Conservation (phyloP, 768 basidiomycete genomes). For the Lepiota venenata region DNA sequence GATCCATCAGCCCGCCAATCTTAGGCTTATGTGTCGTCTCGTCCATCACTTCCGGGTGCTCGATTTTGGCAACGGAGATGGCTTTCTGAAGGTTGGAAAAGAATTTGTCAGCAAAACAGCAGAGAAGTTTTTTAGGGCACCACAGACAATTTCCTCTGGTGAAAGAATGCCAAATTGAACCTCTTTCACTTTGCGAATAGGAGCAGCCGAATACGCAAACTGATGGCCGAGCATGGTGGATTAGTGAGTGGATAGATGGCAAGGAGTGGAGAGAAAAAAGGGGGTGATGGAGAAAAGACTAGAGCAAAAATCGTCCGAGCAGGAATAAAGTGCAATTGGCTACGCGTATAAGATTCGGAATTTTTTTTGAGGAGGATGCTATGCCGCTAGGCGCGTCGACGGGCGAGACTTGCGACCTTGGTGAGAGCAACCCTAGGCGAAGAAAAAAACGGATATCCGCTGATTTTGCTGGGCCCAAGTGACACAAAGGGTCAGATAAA, state of each 20-base stretch:
- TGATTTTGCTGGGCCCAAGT: slow-evolving; percentile 17
- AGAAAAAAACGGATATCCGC: slow-evolving; percentile 24
- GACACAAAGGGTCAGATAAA: slow-evolving; percentile 15
- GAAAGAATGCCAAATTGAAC: slow-evolving; percentile 99
- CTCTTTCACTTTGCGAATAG: slow-evolving; percentile 93
- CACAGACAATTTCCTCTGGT: slow-evolving; percentile 94
- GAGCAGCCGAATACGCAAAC: slow-evolving; percentile 91
- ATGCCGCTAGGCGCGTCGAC: slow-evolving; percentile 27
- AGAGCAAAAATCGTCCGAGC: slow-evolving; percentile 24
- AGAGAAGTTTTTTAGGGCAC: slow-evolving; percentile 7
- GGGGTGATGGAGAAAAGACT: slow-evolving; percentile 16
- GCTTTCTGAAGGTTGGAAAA: slow-evolving; percentile 72
- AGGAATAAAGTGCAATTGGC: slow-evolving; percentile 24
- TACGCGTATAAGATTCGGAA: slow-evolving; percentile 19
- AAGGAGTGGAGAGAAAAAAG: slow-evolving; percentile 14
- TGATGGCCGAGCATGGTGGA: slow-evolving; percentile 79
- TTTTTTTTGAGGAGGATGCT: slow-evolving; percentile 25
- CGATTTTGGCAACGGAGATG: slow-evolving; percentile 96
- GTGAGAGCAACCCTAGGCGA: slow-evolving; percentile 25
- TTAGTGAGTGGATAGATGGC: slow-evolving; percentile 14
- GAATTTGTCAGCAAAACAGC: slow-evolving; percentile 15
- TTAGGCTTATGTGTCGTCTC: slow-evolving; percentile 89
- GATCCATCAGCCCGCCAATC: slow-evolving; percentile 94
- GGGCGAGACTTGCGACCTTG: slow-evolving; percentile 25
- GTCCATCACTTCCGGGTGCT: slow-evolving; percentile 98